Conservation (phyloP, 2,329 filamentous ascomycete species). For the Talaromyces pinophilus region DNA sequence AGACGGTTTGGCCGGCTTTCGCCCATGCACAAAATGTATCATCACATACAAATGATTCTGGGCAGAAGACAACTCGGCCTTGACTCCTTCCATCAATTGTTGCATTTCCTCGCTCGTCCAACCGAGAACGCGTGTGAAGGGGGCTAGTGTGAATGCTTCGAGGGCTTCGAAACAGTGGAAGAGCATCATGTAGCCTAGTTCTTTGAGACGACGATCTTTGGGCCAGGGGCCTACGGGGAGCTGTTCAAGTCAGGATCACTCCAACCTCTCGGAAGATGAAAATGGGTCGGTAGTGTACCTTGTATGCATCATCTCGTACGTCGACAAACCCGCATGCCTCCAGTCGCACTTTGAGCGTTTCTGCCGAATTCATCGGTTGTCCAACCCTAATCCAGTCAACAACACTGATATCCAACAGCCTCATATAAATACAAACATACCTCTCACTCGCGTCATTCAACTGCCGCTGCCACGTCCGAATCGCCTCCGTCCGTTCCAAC, state of each 20-base stretch:
- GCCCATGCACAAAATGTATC: constrained; percentile 28
- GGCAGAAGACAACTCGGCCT: constrained; percentile 26
- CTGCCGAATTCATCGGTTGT: constrained; percentile 16
- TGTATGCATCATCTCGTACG: constrained; percentile 22
- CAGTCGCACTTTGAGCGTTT: constrained; percentile 15
- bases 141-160: constrained; percentile 28
- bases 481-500: constrained; percentile 13
- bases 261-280: not conserved
- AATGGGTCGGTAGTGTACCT: constrained; percentile 7
- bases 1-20: constrained; percentile 22
- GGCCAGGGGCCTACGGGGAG: constrained; percentile 31
- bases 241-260: not conserved
- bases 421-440: constrained; percentile 2
- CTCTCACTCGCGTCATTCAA: constrained; percentile 21
- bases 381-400: constrained; percentile 14
- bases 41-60: constrained; percentile 28
- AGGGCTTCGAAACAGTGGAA: constrained; percentile 26
- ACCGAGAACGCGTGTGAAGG: constrained; percentile 28
- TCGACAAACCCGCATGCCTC: constrained; percentile 20
- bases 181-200: constrained; percentile 26
- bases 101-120: constrained; percentile 31
- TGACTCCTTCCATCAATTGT: constrained; percentile 26
- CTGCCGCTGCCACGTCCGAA: constrained; percentile 17
- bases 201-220: constrained; percentile 30
- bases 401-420: not conserved